phyloP scores from a whole-genome alignment of 352 stramenopile genomes.

The Detonula confervacea region DNA sequence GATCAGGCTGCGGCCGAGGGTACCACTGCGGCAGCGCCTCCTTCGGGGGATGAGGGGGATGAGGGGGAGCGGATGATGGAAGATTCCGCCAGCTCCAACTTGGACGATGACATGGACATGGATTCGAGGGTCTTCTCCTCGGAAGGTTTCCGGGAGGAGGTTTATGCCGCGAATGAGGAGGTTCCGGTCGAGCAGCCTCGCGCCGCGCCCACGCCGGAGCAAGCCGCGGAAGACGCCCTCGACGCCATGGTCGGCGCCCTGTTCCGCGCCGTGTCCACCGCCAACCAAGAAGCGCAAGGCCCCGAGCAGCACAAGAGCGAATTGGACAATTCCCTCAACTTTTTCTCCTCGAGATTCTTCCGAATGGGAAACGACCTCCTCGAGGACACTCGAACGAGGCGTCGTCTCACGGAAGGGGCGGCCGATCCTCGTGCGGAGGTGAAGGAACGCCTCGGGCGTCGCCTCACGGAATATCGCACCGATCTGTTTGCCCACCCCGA shows the following conservation, averaged over 20 bases:
- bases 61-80: not conserved
- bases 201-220: not conserved
- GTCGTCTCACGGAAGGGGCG: not conserved
- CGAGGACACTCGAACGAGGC: not conserved
- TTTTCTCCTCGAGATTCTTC: too few relatives aligned
- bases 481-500: conserved; percentile 38
- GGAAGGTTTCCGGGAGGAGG: too few relatives aligned
- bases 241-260: conserved; percentile 31
- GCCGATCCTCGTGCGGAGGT: conserved; percentile 13
- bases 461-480: conserved; percentile 39
- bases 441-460: conserved; percentile 30
- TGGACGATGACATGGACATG: too few relatives aligned
- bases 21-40: too few relatives aligned
- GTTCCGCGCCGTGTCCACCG: not conserved
- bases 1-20: too few relatives aligned
- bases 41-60: not conserved
- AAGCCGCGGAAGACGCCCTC: conserved; percentile 32
- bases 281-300: not conserved
- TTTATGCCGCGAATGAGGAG: not conserved
- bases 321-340: not conserved
- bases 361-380: conserved; percentile 25
- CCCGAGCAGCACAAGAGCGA: too few relatives aligned
- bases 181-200: not conserved
- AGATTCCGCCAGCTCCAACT: not conserved
- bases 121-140: too few relatives aligned